These are phyloP conservation scores for Dissophora globulifera DNA, from an alignment of 192 early-diverging fungal species.

Conservation along the genomic window DNA sequence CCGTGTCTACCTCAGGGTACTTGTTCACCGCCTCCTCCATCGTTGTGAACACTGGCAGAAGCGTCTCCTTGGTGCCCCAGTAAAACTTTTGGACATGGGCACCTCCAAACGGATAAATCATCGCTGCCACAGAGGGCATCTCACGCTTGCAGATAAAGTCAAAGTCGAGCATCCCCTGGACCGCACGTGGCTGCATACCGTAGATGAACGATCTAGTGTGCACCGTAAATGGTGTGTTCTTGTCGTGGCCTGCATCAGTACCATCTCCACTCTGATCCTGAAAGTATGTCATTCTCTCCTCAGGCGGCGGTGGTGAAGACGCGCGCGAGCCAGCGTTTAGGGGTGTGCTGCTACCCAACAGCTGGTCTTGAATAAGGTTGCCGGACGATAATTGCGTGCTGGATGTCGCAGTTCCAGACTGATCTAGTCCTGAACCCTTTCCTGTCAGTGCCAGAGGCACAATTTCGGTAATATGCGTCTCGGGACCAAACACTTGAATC, in stretches of 20 bases:
- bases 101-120: conserved; percentile 99
- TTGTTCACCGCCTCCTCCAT: conserved; percentile 83
- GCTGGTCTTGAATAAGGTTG: conserved; percentile 69
- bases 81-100: conserved; percentile 99
- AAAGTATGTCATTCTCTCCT: conserved; percentile 64
- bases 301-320: conserved; percentile 56
- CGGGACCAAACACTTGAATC: conserved; percentile 96
- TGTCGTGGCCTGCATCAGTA: conserved; percentile 48
- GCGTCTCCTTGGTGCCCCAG: conserved; percentile 98
- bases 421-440: conserved; percentile 63
- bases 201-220: conserved; percentile 93
- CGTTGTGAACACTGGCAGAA: conserved; percentile 92
- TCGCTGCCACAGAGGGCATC: conserved; percentile 94
- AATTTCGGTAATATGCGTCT: conserved; percentile 99
- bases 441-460: conserved; percentile 91
- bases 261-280: conserved; percentile 40
- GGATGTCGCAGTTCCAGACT: conserved; percentile 40
- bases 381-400: conserved; percentile 62
- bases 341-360: conserved; percentile 58
- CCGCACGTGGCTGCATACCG: conserved; percentile 98
- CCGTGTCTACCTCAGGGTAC: conserved; percentile 93
- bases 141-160: conserved; percentile 97
- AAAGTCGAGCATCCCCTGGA: conserved; percentile 99
- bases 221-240: conserved; percentile 82
- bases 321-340: conserved; percentile 41